Base-by-base conservation (phyloP, 768 basidiomycete genomes). In the Boletus bicolor region DNA sequence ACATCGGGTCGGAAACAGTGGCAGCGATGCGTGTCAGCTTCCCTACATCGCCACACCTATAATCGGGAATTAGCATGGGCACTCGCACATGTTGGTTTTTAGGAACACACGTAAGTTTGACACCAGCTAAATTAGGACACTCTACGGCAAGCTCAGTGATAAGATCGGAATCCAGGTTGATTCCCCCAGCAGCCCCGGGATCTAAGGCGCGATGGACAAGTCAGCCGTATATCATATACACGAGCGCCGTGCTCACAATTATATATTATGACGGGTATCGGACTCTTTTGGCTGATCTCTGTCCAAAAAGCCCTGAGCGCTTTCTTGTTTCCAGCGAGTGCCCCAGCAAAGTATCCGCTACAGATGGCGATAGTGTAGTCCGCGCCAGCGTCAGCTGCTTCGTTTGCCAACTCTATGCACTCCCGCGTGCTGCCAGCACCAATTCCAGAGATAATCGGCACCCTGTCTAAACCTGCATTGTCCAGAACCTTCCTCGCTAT, bases 81-180 rank as follows among this genome's bases (percentile, higher is more conserved):
- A 37, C 30, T n/a, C 8, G 32, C 15, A n/a, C 12, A 26, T n/a
- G 30, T 15, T 15, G 5, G 15, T 44, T 47, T 7, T 35, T 14
- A 34, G 51, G 24, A 45, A 79, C 87, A 43, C 72, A 90, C 84
- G 93, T 96, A 56, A 96, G 81, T 73, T 98, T 98, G 59, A 94
- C 86, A 21, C 93, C 94, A 61, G 78, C 83, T 38, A 90, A 76
- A 70, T 95, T 95, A 50, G 88, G 80, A 61, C 83, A 87, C 59
- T 86, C 83, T 30, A 68, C 69, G 14, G 92, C 93, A 44, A 97
- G 79, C 61, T 92, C 87, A 7, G 80, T 80, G 66, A 98, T 89
- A 36, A 92, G 71, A 70, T 94, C 91, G 14, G 93, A 94, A 72
- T 93, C 91, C 61, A 97, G 72, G 73, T 98, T 92, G 61, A 98